These are phyloP conservation scores for Silene uniflora DNA, from an alignment of 148 eudicot species.

Conservation along the genomic window DNA sequence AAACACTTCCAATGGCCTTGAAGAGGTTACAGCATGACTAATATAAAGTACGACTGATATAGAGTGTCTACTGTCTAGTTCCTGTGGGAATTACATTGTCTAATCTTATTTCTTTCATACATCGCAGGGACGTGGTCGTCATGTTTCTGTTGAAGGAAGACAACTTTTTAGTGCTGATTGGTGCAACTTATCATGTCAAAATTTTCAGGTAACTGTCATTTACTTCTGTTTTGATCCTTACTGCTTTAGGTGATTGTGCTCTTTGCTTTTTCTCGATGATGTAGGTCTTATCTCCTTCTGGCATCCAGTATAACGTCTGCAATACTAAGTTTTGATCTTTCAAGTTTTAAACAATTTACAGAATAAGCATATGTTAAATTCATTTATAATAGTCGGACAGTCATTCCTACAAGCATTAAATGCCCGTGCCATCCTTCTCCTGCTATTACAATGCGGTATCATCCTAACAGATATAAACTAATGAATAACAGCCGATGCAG, in stretches of 20 bases:
- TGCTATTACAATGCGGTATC: too few relatives aligned
- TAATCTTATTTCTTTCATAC: slow-evolving; percentile 3
- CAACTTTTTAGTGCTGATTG: slow-evolving; percentile 59
- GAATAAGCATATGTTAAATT: neutral
- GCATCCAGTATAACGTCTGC: neutral
- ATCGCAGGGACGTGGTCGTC: slow-evolving; percentile 75
- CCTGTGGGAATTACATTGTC: neutral
- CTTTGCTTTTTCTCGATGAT: slow-evolving; percentile 5
- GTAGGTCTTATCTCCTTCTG: neutral
- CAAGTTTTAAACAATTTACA: neutral
- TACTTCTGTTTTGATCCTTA: neutral
- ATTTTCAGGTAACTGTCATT: slow-evolving; percentile 54
- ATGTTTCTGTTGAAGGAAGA: slow-evolving; percentile 51
- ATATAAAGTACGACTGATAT: neutral
- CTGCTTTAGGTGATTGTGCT: neutral
- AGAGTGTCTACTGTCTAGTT: neutral
- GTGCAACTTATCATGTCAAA: slow-evolving; percentile 83
- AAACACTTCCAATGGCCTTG: neutral
- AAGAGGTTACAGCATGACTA: neutral
- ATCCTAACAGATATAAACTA: too few relatives aligned
- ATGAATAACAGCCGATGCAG: too few relatives aligned
- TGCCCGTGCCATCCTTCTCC: too few relatives aligned
- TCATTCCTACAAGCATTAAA: too few relatives aligned
- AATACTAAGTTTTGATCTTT: neutral
- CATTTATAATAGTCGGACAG: too few relatives aligned